A percentile compares a stretch with the other conserved stretches of the same genome.
Evolutionary conservation across 148 eudicot species (phyloP).

Genomic region (Tetragonia tetragonoides): DNA sequence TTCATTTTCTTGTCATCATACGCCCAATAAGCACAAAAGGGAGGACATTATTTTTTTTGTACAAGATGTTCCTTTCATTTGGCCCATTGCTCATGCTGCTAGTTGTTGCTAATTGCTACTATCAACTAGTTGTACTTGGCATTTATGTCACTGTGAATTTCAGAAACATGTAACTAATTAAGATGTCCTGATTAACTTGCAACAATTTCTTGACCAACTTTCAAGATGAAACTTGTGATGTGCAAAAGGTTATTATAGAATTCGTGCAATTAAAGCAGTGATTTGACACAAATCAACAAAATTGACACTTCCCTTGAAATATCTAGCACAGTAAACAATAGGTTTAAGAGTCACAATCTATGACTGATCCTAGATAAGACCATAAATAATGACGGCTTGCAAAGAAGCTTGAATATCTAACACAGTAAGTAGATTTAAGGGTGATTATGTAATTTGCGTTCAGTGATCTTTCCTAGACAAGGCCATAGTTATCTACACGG

Average conservation of each 20-base stretch:
- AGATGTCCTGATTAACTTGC: background rate
- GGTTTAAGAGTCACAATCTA: background rate
- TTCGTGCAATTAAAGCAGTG: background rate
- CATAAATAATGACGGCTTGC: background rate
- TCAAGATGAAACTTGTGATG: background rate
- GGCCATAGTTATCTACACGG: background rate
- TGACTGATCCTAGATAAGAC: too few species aligned
- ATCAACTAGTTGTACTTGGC: background rate
- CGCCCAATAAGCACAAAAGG: background rate
- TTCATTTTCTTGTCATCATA: background rate
- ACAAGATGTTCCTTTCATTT: background rate
- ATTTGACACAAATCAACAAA: background rate
- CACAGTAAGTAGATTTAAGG: background rate
- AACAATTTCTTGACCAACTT: too few species aligned
- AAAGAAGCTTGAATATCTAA: background rate
- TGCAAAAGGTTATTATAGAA: background rate
- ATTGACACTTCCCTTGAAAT: constrained; percentile 2
- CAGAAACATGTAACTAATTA: background rate
- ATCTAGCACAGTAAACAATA: background rate
- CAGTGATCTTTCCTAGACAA: background rate
- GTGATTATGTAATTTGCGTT: background rate
- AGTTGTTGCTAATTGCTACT: background rate
- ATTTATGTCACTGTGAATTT: background rate
- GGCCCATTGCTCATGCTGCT: background rate
- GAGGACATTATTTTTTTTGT: background rate